Evolutionary conservation across 331 rosid species (phyloP).

Genomic region (Acacia concinna): DNA sequence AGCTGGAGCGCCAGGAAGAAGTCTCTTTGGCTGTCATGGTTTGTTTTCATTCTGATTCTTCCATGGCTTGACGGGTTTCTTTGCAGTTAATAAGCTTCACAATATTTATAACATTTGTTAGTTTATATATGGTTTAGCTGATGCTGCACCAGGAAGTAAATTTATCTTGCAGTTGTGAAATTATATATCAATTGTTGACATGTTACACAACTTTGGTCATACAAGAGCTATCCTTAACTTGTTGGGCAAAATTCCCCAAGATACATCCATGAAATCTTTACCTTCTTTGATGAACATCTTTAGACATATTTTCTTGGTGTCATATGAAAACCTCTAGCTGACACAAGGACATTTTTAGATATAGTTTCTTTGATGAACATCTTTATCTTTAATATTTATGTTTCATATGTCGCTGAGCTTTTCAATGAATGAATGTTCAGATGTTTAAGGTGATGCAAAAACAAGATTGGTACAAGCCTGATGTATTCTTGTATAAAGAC

Average conservation of each 20-base stretch:
- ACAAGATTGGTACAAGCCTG: slow-evolving; percentile 91
- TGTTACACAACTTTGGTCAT: neutral
- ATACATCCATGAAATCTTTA: neutral
- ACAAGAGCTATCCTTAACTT: slow-evolving; percentile 31
- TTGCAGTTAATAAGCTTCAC: no score
- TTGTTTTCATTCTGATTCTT: neutral
- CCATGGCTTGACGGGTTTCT: neutral
- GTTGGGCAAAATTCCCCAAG: slow-evolving; percentile 49
- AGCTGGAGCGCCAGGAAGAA: slow-evolving; percentile 94
- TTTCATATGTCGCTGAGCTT: slow-evolving; percentile 20
- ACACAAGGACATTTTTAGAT: neutral
- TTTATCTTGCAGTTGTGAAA: neutral
- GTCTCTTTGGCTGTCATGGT: slow-evolving; percentile 83
- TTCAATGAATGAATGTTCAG: slow-evolving; percentile 46
- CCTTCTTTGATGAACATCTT: neutral
- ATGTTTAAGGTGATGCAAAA: slow-evolving; percentile 65
- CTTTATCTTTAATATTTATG: neutral
- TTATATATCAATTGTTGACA: neutral
- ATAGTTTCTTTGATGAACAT: neutral
- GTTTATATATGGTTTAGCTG: neutral
- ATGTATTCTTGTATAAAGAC: slow-evolving; percentile 73
- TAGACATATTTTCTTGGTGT: neutral
- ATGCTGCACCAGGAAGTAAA: neutral
- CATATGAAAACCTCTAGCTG: neutral
- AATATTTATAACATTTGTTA: no score